These are phyloP conservation scores for Candida corydali DNA, from an alignment of 805 yeast species.

Conservation along the genomic window DNA sequence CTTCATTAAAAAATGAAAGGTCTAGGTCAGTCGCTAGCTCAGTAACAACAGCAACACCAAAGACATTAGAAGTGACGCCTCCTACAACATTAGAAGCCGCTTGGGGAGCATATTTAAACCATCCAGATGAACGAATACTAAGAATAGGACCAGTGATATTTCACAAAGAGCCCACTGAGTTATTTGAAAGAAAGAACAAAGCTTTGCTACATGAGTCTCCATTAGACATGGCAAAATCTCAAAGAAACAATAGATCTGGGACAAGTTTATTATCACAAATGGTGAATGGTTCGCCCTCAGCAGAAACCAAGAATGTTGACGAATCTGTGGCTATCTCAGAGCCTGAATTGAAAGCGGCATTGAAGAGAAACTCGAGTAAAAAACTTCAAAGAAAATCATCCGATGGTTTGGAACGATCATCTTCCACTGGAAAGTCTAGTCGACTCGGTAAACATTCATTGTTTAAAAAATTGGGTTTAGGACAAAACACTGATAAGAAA, in stretches of 20 bases:
- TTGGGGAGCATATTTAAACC: slow-evolving; percentile 52
- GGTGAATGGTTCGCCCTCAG: slow-evolving; percentile 23
- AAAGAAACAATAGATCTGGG: slow-evolving; percentile 18
- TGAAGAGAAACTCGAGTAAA: slow-evolving; percentile 4
- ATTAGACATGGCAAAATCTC: slow-evolving; percentile 32
- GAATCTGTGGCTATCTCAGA: slow-evolving; percentile 69
- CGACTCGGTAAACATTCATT: slow-evolving; percentile 6
- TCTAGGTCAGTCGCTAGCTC: slow-evolving; percentile 9
- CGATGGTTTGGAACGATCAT: neutral
- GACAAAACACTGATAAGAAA: slow-evolving; percentile 5
- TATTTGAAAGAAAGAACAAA: slow-evolving; percentile 52
- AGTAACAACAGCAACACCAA: slow-evolving; percentile 21
- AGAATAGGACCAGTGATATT: slow-evolving; percentile 53
- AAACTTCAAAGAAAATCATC: neutral
- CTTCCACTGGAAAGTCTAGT: slow-evolving; percentile 4
- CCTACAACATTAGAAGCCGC: slow-evolving; percentile 52
- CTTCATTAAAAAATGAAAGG: slow-evolving; percentile 12
- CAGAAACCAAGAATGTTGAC: slow-evolving; percentile 41
- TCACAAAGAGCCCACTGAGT: slow-evolving; percentile 40
- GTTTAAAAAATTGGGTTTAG: slow-evolving; percentile 10
- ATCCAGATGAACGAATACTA: slow-evolving; percentile 57
- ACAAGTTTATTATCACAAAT: slow-evolving; percentile 35
- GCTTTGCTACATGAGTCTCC: slow-evolving; percentile 61
- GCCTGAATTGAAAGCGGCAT: slow-evolving; percentile 18
- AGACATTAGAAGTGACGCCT: slow-evolving; percentile 38